Evolutionary conservation across 2,329 filamentous ascomycete genomes (phyloP), one percentile per base, ranked within the genome.

Genomic region (Thelonectria blattea): DNA sequence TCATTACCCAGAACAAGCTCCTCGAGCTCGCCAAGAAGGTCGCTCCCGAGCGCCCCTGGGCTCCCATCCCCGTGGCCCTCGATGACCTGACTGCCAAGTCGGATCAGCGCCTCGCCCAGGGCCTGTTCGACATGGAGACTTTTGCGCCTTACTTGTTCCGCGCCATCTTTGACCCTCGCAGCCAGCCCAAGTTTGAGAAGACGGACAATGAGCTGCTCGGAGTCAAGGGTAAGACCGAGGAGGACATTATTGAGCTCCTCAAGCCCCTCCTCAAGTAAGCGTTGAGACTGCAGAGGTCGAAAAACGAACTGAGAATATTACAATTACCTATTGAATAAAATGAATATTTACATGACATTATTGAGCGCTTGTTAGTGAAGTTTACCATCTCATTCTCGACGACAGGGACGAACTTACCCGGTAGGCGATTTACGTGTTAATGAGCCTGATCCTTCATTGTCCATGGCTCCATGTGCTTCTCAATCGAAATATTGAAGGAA

Each of bases 11-110:
- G 70, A 79, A 78, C 54, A 71, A 75, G 59, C 59, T 84, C 0
- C 61, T 84, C 1, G 77, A 71, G 0, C 71, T 78, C 1, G 77
- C 83, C 1, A 83, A 88, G 73, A 76, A 81, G 56, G 73, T 75
- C 2, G 81, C 80, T 2, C 80, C 80, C 0, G 68, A 72, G 20
- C 81, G 82, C 66, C 48, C 65, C 2, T 88, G 81, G 79, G 75
- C 76, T 0, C 75, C 86, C 0, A 75, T 75, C n/a, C 68, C 72
- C 6, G 66, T 63, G 4, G 71, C 68, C n/a, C 58, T 75, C 11
- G 71, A 72, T 5, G 73, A 74, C 18, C 15, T 71, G 1, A 64
- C 52, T 17, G 68, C 66, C 9, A 65, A 54, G 47, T 73, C 71
- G 1, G 72, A 72, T 51, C 70, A 71, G 57, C 68, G 70, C 11